A percentile compares a stretch with the other conserved stretches of the same genome.
Conservation (phyloP, 352 stramenopile genomes). For the Pilasporangium apinafurcum region DNA sequence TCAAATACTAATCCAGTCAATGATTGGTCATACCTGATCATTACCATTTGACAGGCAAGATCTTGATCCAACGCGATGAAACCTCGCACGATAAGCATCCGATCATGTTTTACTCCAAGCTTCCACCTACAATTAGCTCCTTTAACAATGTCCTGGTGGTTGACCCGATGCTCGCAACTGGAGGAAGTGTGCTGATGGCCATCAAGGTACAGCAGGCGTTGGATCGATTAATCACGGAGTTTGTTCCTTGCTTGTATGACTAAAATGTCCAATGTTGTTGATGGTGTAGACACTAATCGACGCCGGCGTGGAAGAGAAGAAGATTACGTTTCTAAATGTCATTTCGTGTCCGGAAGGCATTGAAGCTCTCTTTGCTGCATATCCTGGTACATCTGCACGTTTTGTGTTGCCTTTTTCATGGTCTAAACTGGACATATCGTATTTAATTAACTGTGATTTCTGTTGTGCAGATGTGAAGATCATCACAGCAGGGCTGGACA, state of each 20-base stretch:
- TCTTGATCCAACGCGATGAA: conserved; percentile 97
- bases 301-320: conserved; percentile 76
- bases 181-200: conserved; percentile 84
- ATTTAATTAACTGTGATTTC: conserved; percentile 1
- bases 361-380: conserved; percentile 51
- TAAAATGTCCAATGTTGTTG: no score
- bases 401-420: conserved; percentile 25
- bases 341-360: conserved; percentile 92
- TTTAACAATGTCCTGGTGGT: conserved; percentile 91
- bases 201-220: conserved; percentile 68
- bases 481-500: conserved; percentile 76
- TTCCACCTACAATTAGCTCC: conserved; percentile 77
- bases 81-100: conserved; percentile 75
- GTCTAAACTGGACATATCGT: neutral
- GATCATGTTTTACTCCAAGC: conserved; percentile 93
- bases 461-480: conserved; percentile 52
- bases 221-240: neutral
- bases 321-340: conserved; percentile 95
- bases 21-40: neutral
- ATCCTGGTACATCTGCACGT: conserved; percentile 40
- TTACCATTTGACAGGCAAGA: conserved; percentile 75
- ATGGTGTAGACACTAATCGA: conserved; percentile 65
- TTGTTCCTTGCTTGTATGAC: neutral
- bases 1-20: neutral
- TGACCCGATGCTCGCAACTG: conserved; percentile 95